A percentile compares a stretch with the other conserved stretches of the same genome.
Conservation (phyloP, 2,329 filamentous ascomycete species). For the Talaromyces albobiverticillius region DNA sequence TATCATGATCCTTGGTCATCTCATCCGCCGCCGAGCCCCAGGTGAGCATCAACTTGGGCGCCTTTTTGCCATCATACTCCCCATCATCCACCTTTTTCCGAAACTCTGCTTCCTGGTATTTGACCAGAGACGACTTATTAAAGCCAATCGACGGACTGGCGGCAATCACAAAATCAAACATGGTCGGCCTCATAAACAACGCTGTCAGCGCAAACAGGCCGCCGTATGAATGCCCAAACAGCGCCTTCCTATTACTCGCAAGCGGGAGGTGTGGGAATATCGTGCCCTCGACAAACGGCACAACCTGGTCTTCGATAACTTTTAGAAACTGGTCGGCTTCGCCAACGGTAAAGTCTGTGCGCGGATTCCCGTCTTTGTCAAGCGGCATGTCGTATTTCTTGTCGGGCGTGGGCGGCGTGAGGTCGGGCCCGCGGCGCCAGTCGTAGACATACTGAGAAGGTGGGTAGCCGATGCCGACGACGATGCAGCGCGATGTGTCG, state of each 20-base stretch:
- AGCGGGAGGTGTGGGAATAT: neutral
- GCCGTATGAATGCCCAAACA: conserved; percentile 4
- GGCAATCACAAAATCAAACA: neutral
- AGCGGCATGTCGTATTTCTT: neutral
- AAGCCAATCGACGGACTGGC: neutral
- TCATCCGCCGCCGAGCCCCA: neutral
- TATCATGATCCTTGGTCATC: neutral
- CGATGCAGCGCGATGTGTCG: neutral
- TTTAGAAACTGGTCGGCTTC: neutral
- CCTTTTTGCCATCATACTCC: too few relatives aligned
- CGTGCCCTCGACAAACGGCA: neutral
- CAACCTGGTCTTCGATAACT: neutral
- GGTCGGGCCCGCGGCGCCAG: neutral
- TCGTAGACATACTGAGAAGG: neutral
- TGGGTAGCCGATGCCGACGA: neutral
- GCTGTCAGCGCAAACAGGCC: neutral
- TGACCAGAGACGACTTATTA: neutral
- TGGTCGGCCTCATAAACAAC: neutral
- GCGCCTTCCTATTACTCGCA: neutral
- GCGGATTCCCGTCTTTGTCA: neutral
- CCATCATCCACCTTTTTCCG: too few relatives aligned
- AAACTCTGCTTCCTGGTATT: neutral
- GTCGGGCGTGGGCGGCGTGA: neutral
- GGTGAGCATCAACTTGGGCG: neutral
- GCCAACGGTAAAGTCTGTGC: neutral